Base-by-base conservation (phyloP, 1,139 yeast species). In the Arxiozyma slooffiae region DNA sequence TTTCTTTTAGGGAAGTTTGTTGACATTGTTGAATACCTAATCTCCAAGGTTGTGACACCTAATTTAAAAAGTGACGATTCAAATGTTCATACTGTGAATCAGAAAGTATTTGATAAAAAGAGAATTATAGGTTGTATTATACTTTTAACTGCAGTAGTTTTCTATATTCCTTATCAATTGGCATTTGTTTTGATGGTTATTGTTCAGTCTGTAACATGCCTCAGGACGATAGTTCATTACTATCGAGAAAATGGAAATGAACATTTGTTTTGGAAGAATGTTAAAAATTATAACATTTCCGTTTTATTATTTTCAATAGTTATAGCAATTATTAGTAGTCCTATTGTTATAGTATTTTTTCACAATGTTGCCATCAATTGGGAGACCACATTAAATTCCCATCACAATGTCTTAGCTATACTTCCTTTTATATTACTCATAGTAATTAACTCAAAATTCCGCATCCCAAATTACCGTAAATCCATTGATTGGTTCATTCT, bases 141-240 rank as follows among this genome's bases (percentile, higher is more conserved):
- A 1, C 57, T 82, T 26, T 51, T 74, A 16, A 51, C 66, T 0
- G 61, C 72, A 23, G 84, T 85, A 5, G 71, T 82, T 30, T 66
- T 81, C 39, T 82, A 81, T 61, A 70, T 86, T 24, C 96, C 96
- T 0, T 88, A 82, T 61, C 96, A 88, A 63, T 75, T 87, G 61
- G 89, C 86, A 0, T 86, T 76, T 60, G 68, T 81, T 16, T 73
- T 85, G 7, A 74, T 83, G 46, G 72, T 80, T 51, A 30, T 80
- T 21, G 72, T 80, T 0, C 90, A 83, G 62, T 59, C 67, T 5
- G 62, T 71, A 30, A 77, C 77, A 30, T 73, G 77, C 24, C 55
- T 83, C 16, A 69, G 68, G 50, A 48, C 55, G 21, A 48, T 56
- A 9, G n/a, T 38, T n/a, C 23, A 36, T 14, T 44, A 44, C 18